phyloP scores from a whole-genome alignment of 2,329 filamentous ascomycete genomes.

The Xylariaceae sp. region DNA sequence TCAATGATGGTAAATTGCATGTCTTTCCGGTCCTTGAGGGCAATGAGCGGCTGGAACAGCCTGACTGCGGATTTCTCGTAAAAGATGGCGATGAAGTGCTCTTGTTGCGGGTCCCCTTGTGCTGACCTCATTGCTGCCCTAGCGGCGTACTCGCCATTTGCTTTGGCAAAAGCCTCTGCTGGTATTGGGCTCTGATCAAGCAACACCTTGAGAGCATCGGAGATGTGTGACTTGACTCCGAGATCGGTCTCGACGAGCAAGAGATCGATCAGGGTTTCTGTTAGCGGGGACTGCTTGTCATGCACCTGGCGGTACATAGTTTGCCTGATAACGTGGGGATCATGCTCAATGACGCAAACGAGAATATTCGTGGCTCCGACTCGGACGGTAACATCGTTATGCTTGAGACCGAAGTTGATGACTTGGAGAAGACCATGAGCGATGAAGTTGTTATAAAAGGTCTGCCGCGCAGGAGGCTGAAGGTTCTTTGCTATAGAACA shows the following conservation, averaged over 20 bases:
- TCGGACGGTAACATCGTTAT: constrained; percentile 78
- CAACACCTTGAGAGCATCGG: constrained; percentile 90
- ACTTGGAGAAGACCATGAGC: constrained; percentile 82
- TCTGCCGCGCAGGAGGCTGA: constrained; percentile 76
- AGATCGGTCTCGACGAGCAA: constrained; percentile 88
- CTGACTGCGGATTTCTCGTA: constrained; percentile 84
- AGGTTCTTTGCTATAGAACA: constrained; percentile 92
- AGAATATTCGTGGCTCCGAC: constrained; percentile 93
- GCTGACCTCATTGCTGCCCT: constrained; percentile 54
- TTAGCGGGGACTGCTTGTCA: constrained; percentile 81
- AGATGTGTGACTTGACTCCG: constrained; percentile 92
- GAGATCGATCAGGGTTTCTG: constrained; percentile 88
- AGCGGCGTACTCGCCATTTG: constrained; percentile 65
- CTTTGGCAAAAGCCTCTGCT: constrained; percentile 59
- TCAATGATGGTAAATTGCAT: constrained; percentile 76
- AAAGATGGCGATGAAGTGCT: constrained; percentile 81
- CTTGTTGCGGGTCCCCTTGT: constrained; percentile 68
- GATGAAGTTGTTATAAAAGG: constrained; percentile 87
- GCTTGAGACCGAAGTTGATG: constrained; percentile 86
- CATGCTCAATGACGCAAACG: constrained; percentile 92
- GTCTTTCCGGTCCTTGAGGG: constrained; percentile 68
- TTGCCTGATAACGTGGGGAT: constrained; percentile 87
- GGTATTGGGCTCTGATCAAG: constrained; percentile 65
- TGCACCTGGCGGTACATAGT: constrained; percentile 91
- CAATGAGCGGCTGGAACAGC: constrained; percentile 82